Evolutionary conservation across 768 basidiomycete species (phyloP).

Genomic region (Neoboletus brunneissimus): DNA sequence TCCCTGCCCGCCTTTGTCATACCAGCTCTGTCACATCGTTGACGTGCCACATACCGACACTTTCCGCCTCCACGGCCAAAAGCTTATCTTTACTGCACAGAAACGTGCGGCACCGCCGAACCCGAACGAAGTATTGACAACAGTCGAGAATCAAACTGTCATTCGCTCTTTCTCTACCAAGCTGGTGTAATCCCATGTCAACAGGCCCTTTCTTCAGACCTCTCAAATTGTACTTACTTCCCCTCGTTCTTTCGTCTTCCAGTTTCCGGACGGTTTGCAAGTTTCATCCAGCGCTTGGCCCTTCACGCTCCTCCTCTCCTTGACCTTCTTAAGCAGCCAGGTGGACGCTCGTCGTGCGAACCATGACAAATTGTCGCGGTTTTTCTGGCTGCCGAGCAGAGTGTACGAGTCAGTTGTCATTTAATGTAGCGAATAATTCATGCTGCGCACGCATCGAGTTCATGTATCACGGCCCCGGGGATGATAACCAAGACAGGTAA

Average conservation of each 20-base stretch:
- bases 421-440: not conserved
- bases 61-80: slow-evolving; percentile 52
- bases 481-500: slow-evolving; percentile 63
- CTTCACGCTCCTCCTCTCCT: slow-evolving; percentile 52
- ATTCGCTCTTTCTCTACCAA: slow-evolving; percentile 45
- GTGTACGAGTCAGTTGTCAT: not conserved
- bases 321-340: slow-evolving; percentile 64
- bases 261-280: slow-evolving; percentile 55
- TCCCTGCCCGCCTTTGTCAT: slow-evolving; percentile 18
- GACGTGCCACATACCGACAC: slow-evolving; percentile 37
- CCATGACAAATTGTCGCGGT: slow-evolving; percentile 46
- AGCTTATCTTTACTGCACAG: slow-evolving; percentile 71
- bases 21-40: not conserved
- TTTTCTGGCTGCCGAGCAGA: slow-evolving; percentile 37
- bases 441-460: slow-evolving; percentile 64
- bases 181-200: slow-evolving; percentile 15
- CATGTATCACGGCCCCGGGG: slow-evolving; percentile 72
- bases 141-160: slow-evolving; percentile 78
- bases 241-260: slow-evolving; percentile 49
- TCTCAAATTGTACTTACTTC: slow-evolving; percentile 35
- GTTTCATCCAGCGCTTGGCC: slow-evolving; percentile 66
- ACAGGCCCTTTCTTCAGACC: not conserved
- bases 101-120: slow-evolving; percentile 45
- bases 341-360: slow-evolving; percentile 67
- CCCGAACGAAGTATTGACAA: slow-evolving; percentile 54